Base-by-base conservation (phyloP, 2,329 filamentous ascomycete genomes). In the Aspergillus fumigatiaffinis region DNA sequence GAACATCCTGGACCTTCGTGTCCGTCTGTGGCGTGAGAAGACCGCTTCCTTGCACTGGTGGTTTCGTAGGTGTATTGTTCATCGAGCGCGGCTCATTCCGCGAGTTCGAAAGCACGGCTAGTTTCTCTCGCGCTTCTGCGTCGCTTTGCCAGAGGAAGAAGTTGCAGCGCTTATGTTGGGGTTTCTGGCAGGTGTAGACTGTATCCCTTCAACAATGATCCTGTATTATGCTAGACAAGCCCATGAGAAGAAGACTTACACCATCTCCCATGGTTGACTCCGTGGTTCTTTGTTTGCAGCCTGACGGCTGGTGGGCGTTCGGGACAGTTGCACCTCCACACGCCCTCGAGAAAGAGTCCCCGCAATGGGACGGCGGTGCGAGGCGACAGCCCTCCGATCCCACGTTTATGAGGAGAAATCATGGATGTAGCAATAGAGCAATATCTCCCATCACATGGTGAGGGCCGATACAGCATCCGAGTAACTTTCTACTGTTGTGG, bases 81-180 rank as follows among this genome's bases (percentile, higher is more conserved):
- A 62, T 52, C 1, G 56, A 32, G 25, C 55, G 21, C 3, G 75
- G 70, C 63, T 84, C 82, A 2, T 76, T 78, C 53, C 74, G 71
- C 25, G 79, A 78, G 60, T 82, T 83, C 59, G 72, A 77, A 59
- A 82, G 66, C 5, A 84, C 70, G 23, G 77, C 77, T 10, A 70
- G 71, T 57, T 79, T 77, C 67, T 84, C 81, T 21, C 84, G 75
- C n/a, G 73, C 61, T 61, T 81, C 77, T 14, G 84, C 84, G 54
- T 86, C 82, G 54, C 81, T 78, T 14, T 81, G 77, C 84, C 84
- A 87, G 0, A 87, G 75, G 56, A 87, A 87, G 74, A 87, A 87
- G 4, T 73, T 76, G 66, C 85, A 87, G 44, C 77, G 73, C 49
- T 78, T 72, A 2, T 72, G 65, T 53, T 77, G 72, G 35, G 74